These are phyloP conservation scores for Debaryomyces sp. DNA, from an alignment of 1,139 yeast genomes.

Conservation along the genomic window DNA sequence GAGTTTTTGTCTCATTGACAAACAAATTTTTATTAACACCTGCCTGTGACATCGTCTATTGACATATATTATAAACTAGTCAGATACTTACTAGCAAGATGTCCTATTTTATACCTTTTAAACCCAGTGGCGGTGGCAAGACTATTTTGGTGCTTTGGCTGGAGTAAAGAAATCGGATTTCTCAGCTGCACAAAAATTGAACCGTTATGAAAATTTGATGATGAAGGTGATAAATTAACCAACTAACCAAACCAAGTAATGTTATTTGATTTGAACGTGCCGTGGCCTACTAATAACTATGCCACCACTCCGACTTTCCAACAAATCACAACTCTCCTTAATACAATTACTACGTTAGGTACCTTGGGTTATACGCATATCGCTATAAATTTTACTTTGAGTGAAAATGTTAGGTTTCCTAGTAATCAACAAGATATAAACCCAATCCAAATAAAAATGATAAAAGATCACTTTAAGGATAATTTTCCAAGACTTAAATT, in stretches of 20 bases:
- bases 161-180: neutral
- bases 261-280: conserved; percentile 74
- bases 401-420: conserved; percentile 63
- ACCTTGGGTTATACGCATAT: conserved; percentile 71
- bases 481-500: conserved; percentile 51
- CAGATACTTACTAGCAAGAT: neutral
- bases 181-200: conserved; percentile 7
- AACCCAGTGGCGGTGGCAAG: conserved; percentile 21
- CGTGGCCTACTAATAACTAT: conserved; percentile 71
- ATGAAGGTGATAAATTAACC: neutral
- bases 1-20: conserved; percentile 20
- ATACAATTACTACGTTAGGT: conserved; percentile 57
- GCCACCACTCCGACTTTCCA: conserved; percentile 37
- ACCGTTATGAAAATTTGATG: conserved; percentile 3
- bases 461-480: conserved; percentile 25
- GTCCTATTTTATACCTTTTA: conserved; percentile 1
- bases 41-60: conserved; percentile 10
- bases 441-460: conserved; percentile 36
- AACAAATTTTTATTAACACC: conserved; percentile 15
- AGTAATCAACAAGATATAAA: conserved; percentile 34
- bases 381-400: conserved; percentile 68
- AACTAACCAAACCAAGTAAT: conserved; percentile 12
- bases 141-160: neutral
- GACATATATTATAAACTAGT: neutral
- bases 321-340: conserved; percentile 48